These are phyloP conservation scores for Niebla homalea DNA, from an alignment of 495 filamentous ascomycete species.

Conservation along the genomic window DNA sequence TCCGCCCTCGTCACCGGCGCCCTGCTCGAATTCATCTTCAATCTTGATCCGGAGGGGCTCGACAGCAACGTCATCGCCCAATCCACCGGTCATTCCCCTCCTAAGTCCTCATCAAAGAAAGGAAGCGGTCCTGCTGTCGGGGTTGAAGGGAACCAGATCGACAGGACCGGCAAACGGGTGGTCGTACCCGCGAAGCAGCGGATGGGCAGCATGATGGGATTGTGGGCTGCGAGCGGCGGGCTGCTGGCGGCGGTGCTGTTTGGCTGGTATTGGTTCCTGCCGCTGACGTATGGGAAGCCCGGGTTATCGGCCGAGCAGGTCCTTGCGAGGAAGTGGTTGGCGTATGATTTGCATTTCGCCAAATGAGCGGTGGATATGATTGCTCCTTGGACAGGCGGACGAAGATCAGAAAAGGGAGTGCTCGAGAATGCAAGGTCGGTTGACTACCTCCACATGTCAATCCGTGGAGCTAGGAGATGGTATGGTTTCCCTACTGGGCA, in stretches of 20 bases:
- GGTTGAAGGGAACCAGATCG: constrained; percentile 8
- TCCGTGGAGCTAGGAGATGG: no score
- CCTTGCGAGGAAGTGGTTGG: constrained; percentile 79
- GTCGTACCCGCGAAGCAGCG: constrained; percentile 65
- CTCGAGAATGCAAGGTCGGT: no score
- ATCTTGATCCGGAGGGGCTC: constrained; percentile 54
- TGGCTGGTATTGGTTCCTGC: constrained; percentile 85
- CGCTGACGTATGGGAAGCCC: constrained; percentile 87
- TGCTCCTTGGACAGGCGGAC: neutral
- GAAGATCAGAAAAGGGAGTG: no score
- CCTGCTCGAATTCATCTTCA: constrained; percentile 94
- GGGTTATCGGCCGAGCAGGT: constrained; percentile 78
- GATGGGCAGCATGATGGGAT: constrained; percentile 54
- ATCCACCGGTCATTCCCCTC: constrained; percentile 32
- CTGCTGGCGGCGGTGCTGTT: constrained; percentile 57
- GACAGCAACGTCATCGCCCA: constrained; percentile 28
- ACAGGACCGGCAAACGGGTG: constrained; percentile 26
- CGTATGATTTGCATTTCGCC: constrained; percentile 96
- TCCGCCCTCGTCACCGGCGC: constrained; percentile 90
- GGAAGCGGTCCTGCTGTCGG: constrained; percentile 25
- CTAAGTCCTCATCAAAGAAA: constrained; percentile 32
- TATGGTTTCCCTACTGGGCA: no score
- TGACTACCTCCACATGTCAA: no score
- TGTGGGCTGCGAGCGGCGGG: constrained; percentile 64
- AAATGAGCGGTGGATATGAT: constrained; percentile 46